Evolutionary conservation across 2,329 filamentous ascomycete species (phyloP).

Genomic region (Arthrobotrys pseudoclavata): DNA sequence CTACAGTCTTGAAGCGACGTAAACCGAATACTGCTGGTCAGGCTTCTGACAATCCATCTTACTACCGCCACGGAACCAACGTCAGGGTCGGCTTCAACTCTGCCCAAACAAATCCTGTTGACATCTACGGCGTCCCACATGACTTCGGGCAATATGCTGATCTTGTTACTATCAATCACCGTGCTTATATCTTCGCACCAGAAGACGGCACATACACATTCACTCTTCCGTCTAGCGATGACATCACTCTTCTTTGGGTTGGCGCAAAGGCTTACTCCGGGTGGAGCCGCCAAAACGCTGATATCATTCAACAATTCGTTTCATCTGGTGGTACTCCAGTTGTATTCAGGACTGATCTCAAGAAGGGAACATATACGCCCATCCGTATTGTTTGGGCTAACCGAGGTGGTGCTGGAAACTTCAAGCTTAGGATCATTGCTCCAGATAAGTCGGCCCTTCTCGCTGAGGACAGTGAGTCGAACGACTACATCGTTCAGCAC

Average conservation of each 20-base stretch:
- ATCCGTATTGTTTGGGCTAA: constrained; percentile 47
- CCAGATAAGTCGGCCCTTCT: constrained; percentile 31
- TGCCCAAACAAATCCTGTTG: constrained; percentile 21
- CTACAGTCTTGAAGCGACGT: constrained; percentile 32
- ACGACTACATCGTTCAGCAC: constrained; percentile 40
- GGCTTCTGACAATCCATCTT: constrained; percentile 29
- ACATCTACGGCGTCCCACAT: constrained; percentile 38
- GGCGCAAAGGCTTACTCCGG: constrained; percentile 61
- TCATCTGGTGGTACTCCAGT: constrained; percentile 10
- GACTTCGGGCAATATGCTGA: constrained; percentile 48
- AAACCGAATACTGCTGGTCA: constrained; percentile 40
- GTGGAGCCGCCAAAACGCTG: constrained; percentile 60
- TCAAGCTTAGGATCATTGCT: constrained; percentile 41
- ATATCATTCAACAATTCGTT: constrained; percentile 47
- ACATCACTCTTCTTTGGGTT: constrained; percentile 63
- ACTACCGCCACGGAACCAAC: constrained; percentile 24
- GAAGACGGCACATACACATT: constrained; percentile 63
- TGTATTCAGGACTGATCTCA: constrained; percentile 23
- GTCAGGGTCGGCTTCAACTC: constrained; percentile 14
- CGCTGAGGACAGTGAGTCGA: constrained; percentile 27
- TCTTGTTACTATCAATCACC: constrained; percentile 60
- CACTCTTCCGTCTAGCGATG: constrained; percentile 61
- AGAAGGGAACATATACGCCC: constrained; percentile 43
- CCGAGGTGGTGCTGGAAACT: constrained; percentile 29
- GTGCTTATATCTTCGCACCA: constrained; percentile 59